Evolutionary conservation across 2,329 filamentous ascomycete genomes (phyloP), one percentile per base, ranked within the genome.

Genomic region (Mollisia scopiformis): DNA sequence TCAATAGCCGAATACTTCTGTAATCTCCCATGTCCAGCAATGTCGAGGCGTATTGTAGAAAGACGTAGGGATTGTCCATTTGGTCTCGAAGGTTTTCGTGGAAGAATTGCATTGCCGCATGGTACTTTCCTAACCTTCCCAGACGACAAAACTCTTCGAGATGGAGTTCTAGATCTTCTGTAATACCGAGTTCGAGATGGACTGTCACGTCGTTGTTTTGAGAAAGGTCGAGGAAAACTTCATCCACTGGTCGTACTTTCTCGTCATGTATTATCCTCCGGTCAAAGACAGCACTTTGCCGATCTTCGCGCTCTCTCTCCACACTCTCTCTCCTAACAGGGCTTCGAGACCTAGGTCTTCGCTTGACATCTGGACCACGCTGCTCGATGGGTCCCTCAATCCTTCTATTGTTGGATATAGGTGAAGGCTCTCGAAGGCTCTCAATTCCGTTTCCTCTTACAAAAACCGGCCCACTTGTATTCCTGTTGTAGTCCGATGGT

Each of bases 71-170:
- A 27, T 19, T 37, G 16, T 37, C 30, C 2, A 53, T 33, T 8
- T 21, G 27, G 5, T 37, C 13, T 7, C 19, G 7, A 13, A 67
- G 55, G 51, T 62, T 35, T 19, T n/a, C 37, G 28, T 43, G 23
- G 41, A 66, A 64, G 30, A 64, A 59, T 30, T 65, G 37, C 28
- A 50, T 47, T n/a, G 65, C 63, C 11, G 55, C 57, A 2, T 57
- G 51, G 46, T 64, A 67, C 37, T 61, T 47, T 14, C 65, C 65
- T 8, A 61, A 49, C 50, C 64, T 62, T n/a, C 62, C 64, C 54
- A 66, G 51, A 21, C 59, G 57, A 28, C 52, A 64, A n/a, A 67
- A 60, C 54, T 66, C 62, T 30, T 66, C 65, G 13, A 67, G 55
- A 6, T 54, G 50, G 27, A 41, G 37, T 43, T 63, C 64, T 14